Conservation (phyloP, 352 stramenopile species). For the Phytophthora parvispora region DNA sequence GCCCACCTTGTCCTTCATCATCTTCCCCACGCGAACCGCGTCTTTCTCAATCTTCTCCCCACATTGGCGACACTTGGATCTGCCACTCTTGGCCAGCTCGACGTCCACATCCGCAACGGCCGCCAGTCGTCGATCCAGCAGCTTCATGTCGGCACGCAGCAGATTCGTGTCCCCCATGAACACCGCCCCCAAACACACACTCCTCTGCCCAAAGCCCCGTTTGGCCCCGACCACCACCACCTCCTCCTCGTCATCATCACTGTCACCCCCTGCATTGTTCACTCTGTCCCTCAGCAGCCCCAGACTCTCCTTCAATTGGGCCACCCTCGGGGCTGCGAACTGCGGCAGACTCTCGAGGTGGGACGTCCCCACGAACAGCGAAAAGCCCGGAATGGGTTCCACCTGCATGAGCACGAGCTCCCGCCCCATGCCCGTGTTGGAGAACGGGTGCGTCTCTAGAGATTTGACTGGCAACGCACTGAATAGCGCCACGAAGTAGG, state of each 20-base stretch:
- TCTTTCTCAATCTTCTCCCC: slow-evolving; percentile 54
- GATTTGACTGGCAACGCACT: slow-evolving; percentile 72
- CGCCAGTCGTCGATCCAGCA: slow-evolving; percentile 53
- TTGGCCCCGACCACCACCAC: slow-evolving; percentile 9
- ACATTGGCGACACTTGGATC: slow-evolving; percentile 71
- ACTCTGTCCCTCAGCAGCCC: slow-evolving; percentile 57
- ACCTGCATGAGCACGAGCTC: slow-evolving; percentile 75
- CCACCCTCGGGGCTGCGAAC: slow-evolving; percentile 50
- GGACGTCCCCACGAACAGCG: slow-evolving; percentile 69
- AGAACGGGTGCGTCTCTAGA: slow-evolving; percentile 74
- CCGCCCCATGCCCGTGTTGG: slow-evolving; percentile 78
- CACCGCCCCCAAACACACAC: slow-evolving; percentile 61
- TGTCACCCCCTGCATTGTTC: slow-evolving; percentile 25
- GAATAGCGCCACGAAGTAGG: slow-evolving; percentile 87
- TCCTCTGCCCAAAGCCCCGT: not conserved
- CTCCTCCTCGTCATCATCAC: too few species aligned
- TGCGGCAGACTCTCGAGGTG: slow-evolving; percentile 82
- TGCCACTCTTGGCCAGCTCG: slow-evolving; percentile 57
- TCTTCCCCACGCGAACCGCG: slow-evolving; percentile 62
- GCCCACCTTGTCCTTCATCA: slow-evolving; percentile 52
- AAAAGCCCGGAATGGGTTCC: slow-evolving; percentile 50
- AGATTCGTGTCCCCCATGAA: slow-evolving; percentile 88
- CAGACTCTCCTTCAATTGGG: slow-evolving; percentile 70
- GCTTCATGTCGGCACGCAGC: slow-evolving; percentile 63
- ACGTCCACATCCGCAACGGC: slow-evolving; percentile 54